Base-by-base conservation (phyloP, 2,329 filamentous ascomycete species). In the Lithohypha guttulata region DNA sequence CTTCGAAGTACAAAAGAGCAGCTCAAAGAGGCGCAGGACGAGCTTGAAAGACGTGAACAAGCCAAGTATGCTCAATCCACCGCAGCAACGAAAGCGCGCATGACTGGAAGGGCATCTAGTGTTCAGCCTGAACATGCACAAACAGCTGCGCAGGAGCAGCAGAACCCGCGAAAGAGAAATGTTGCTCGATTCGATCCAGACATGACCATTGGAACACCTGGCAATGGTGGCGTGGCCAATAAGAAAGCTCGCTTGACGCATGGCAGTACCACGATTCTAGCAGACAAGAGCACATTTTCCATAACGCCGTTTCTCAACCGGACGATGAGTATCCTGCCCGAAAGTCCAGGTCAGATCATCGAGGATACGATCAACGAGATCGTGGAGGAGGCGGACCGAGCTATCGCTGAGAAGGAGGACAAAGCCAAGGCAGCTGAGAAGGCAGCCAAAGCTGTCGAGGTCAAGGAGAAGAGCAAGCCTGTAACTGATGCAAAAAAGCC, bases 241-340 rank as follows among this genome's bases (percentile, higher is more conserved):
- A 81, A 79, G 59, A 79, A 77, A 55, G 65, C 69, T 40, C 70
- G 65, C 33, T 58, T 65, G 19, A 39, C 35, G 13, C n/a, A n/a
- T n/a, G 72, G 77, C 14, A 71, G 74, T 25, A 70, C 73, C 1
- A n/a, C n/a, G n/a, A n/a, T n/a, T n/a, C 63, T 76, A 40, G 85
- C 83, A 20, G 84, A 93, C 55, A 95, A 94, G 59, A 95, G 87
- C 0, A 79, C 73, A 2, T 95, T 96, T 59, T 94, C 86, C 3
- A 85, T 95, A 47, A 96, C 89, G 0, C 89, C 89, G 0, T 95
- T 93, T 65, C 68, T 96, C 45, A 93, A 87, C 59, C 77, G 80
- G 35, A 79, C 75, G 18, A 77, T 70, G 44, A 79, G 68, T 47
- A 63, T 79, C 10, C 60, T 63, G n/a, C 61, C 65, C 5, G 64